phyloP scores from a whole-genome alignment of 1,284 basidiomycete species.

The Tilletia walkeri region DNA sequence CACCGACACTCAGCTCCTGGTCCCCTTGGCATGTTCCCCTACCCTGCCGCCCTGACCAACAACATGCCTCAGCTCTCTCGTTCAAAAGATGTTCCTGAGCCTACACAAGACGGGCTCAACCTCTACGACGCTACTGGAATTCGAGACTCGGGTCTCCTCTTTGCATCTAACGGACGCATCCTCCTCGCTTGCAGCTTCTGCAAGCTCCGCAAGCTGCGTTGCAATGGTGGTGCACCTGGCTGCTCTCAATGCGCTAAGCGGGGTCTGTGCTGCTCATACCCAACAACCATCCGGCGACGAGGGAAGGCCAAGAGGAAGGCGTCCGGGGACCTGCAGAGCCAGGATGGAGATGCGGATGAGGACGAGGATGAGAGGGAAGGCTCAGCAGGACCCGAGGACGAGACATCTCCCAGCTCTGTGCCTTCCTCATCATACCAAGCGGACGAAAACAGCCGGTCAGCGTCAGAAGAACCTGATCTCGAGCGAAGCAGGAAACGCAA shows the following conservation, averaged over 20 bases:
- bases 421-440: not conserved
- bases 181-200: conserved; percentile 17
- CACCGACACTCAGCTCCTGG: not conserved
- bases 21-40: not conserved
- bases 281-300: not conserved
- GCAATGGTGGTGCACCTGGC: not conserved
- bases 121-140: conserved; percentile 14
- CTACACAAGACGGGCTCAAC: not conserved
- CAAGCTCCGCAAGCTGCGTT: conserved; percentile 13
- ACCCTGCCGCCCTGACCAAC: not conserved
- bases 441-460: not conserved
- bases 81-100: not conserved
- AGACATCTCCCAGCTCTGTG: not conserved
- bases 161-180: conserved; percentile 17
- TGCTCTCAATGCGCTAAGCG: conserved; percentile 15
- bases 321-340: not conserved
- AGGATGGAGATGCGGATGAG: not conserved
- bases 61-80: not conserved
- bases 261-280: conserved; percentile 8
- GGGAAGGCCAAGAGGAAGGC: conserved; percentile 7
- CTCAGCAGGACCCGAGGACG: too few species aligned
- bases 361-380: too few species aligned
- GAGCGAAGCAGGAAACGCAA: conserved; percentile 14
- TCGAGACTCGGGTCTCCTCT: conserved; percentile 13
- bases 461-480: conserved; percentile 8